Conservation (phyloP, 2,329 filamentous ascomycete genomes). For the Penicillium expansum region DNA sequence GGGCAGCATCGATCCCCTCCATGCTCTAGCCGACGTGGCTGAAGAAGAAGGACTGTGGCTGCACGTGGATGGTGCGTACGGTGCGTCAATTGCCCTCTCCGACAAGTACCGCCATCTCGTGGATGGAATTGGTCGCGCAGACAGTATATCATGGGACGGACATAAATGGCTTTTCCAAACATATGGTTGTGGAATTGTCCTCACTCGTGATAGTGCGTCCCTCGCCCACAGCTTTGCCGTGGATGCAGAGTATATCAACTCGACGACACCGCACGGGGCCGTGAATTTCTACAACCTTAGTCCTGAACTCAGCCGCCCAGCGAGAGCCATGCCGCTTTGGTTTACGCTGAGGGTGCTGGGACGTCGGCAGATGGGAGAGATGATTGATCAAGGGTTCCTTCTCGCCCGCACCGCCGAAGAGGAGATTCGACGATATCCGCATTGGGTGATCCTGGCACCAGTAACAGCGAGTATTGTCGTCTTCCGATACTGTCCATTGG, state of each 20-base stretch:
- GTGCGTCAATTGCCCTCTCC: constrained; percentile 20
- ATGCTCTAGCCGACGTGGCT: constrained; percentile 10
- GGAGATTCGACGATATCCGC: too few relatives aligned
- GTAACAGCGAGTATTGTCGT: too few relatives aligned
- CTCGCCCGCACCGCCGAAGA: too few relatives aligned
- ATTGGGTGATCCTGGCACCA: too few relatives aligned
- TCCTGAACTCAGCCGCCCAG: constrained; percentile 19
- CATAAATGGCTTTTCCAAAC: constrained; percentile 29
- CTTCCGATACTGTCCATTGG: too few relatives aligned
- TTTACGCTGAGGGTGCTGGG: constrained; percentile 21
- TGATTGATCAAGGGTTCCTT: constrained; percentile 9
- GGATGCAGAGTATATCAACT: neutral
- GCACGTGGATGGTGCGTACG: constrained; percentile 26
- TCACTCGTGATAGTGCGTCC: constrained; percentile 12
- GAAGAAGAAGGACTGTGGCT: constrained; percentile 18
- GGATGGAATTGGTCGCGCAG: constrained; percentile 13
- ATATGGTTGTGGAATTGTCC: constrained; percentile 25
- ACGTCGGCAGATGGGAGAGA: constrained; percentile 12
- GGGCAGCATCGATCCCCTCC: constrained; percentile 21
- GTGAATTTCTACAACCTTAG: constrained; percentile 21
- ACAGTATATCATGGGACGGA: constrained; percentile 28
- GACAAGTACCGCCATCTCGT: constrained; percentile 2
- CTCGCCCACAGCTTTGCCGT: constrained; percentile 15
- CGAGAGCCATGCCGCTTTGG: constrained; percentile 20
- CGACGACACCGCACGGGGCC: neutral